Evolutionary conservation across 106 monocot species (phyloP), one percentile per base, ranked within the genome.

Genomic region (Iris macrosiphon): DNA sequence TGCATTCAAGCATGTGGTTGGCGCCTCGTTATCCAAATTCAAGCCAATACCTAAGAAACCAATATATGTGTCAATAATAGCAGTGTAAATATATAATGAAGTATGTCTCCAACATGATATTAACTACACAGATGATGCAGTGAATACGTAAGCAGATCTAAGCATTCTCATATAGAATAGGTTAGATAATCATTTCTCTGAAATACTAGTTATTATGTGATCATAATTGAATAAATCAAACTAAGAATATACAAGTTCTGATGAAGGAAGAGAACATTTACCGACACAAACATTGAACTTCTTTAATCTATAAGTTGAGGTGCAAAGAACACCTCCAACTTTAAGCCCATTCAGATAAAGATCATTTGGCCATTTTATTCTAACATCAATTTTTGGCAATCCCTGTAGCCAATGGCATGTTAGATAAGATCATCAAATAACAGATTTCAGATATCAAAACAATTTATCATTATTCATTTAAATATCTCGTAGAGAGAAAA

Each of bases 281-380:
- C 94, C 94, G 65, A 80, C 85, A 71, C 84, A 81, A 59, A 94
- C 74, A 65, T 82, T 73, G 79, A 89, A 94, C 14, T 72, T 76
- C 49, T 85, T 89, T 29, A 81, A 71, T 59, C 74, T 72, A 37
- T 89, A 94, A 7, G 94, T 78, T 44, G 88, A 89, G 49, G 89
- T 85, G 62, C 94, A 94, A 60, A 89, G 81, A 33, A 89, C 72
- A 45, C 94, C 94, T 62, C 82, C 94, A 68, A 94, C 79, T 76
- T 94, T 94, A 52, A 89, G 71, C 35, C 89, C 79, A 54, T 89
- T 79, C 13, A 94, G 61, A 73, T 94, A 94, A 7, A 94, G 72
- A 79, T 94, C 94, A 72, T 95, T 95, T 31, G 95, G 95, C 95
- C 95, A 95, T 62, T 95, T 95, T 79, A 95, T 89, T 68, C 71